These are phyloP conservation scores for Phoenix dactylifera DNA, from an alignment of 176 grass and related monocot species.

Conservation along the genomic window DNA sequence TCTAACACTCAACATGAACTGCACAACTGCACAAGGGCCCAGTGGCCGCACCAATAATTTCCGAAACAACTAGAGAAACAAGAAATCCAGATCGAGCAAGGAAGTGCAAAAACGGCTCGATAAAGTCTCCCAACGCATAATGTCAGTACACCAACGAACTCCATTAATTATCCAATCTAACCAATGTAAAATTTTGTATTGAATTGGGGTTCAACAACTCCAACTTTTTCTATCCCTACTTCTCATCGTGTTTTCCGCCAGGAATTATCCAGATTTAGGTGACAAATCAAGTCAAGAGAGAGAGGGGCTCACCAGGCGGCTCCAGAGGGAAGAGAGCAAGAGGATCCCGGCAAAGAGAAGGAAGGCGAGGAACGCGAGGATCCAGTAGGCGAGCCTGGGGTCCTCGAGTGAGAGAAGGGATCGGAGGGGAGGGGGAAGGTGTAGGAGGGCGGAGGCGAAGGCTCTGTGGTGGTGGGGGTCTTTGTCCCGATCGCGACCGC, in stretches of 20 bases:
- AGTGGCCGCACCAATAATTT: too few species aligned
- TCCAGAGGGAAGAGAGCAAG: constrained; percentile 58
- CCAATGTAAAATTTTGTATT: too few species aligned
- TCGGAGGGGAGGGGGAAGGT: constrained; percentile 34
- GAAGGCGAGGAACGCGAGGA: constrained; percentile 51
- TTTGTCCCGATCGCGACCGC: constrained; percentile 34
- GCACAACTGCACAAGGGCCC: not conserved
- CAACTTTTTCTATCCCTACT: too few species aligned
- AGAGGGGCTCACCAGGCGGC: constrained; percentile 48
- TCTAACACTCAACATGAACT: constrained; percentile 11
- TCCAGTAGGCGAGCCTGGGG: constrained; percentile 48
- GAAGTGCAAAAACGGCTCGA: too few species aligned
- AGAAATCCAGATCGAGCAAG: too few species aligned
- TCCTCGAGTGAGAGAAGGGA: constrained; percentile 64
- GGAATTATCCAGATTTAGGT: not conserved
- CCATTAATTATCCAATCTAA: too few species aligned
- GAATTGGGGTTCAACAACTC: not conserved
- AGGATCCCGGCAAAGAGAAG: constrained; percentile 34
- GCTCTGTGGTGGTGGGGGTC: constrained; percentile 33
- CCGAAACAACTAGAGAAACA: too few species aligned
- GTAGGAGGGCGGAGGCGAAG: constrained; percentile 31
- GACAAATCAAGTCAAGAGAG: constrained; percentile 1
- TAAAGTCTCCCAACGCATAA: too few species aligned
- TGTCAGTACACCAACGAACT: too few species aligned
- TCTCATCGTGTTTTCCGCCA: too few species aligned